Evolutionary conservation across 345 rosid genomes (phyloP).

Genomic region (Anacardium occidentale): DNA sequence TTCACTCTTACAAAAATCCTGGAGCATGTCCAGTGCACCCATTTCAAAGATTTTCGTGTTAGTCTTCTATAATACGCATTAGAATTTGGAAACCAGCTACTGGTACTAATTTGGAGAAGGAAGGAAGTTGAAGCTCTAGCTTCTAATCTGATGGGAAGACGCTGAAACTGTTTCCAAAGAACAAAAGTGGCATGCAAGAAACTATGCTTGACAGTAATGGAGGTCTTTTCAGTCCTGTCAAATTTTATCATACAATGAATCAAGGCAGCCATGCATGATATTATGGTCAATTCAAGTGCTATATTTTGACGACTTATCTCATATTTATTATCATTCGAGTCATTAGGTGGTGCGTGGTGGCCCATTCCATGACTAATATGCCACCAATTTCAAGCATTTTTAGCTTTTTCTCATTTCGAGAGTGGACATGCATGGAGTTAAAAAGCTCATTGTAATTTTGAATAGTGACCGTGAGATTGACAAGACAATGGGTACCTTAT

Average conservation of each 20-base stretch:
- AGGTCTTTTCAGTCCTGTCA: not conserved
- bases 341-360: constrained; percentile 5
- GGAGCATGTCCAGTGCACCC: too few species aligned
- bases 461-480: not conserved
- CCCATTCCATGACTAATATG: not conserved
- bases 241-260: not conserved
- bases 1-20: too few species aligned
- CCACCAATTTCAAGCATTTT: not conserved
- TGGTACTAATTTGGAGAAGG: too few species aligned
- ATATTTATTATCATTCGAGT: not conserved
- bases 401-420: not conserved
- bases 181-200: not conserved
- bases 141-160: too few species aligned
- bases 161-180: not conserved
- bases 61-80: too few species aligned
- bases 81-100: too few species aligned
- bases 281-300: not conserved
- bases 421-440: not conserved
- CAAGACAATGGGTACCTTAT: not conserved
- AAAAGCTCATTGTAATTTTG: not conserved
- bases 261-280: not conserved
- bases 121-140: too few species aligned
- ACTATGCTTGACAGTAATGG: not conserved
- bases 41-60: too few species aligned
- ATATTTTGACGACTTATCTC: not conserved